Conservation (phyloP, 1,139 yeast species). For the Candida pseudocylindracea region DNA sequence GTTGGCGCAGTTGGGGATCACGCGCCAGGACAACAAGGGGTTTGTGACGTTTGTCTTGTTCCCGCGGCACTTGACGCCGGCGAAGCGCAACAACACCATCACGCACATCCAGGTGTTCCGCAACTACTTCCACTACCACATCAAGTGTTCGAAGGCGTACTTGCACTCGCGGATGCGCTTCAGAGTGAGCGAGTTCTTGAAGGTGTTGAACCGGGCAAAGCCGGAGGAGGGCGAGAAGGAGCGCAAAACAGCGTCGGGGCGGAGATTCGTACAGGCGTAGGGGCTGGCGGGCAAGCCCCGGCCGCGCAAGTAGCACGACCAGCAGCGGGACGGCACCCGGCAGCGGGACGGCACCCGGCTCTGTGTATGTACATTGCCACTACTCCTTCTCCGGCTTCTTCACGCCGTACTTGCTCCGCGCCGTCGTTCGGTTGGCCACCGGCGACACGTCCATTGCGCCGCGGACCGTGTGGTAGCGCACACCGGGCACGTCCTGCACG, state of each 20-base stretch:
- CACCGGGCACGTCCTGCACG: slow-evolving; percentile 97
- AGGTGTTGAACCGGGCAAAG: slow-evolving; percentile 90
- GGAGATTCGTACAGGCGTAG: slow-evolving; percentile 8
- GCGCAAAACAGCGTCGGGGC: slow-evolving; percentile 68
- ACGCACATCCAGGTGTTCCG: slow-evolving; percentile 82
- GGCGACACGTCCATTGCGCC: slow-evolving; percentile 91
- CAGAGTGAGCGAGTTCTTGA: slow-evolving; percentile 81
- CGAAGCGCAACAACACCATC: slow-evolving; percentile 64
- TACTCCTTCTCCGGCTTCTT: slow-evolving; percentile 43
- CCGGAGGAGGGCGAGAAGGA: slow-evolving; percentile 53
- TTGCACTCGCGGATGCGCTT: slow-evolving; percentile 97
- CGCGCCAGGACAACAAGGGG: slow-evolving; percentile 34
- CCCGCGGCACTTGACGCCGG: slow-evolving; percentile 54
- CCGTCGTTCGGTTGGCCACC: slow-evolving; percentile 77
- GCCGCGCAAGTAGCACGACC: no score
- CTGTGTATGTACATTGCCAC: slow-evolving; percentile 2
- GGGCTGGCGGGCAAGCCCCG: slow-evolving; percentile 1
- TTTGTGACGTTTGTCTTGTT: slow-evolving; percentile 59
- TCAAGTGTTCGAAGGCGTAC: slow-evolving; percentile 94
- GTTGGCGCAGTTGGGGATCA: slow-evolving; percentile 22
- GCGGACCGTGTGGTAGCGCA: slow-evolving; percentile 80
- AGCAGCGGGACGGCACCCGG: no score
- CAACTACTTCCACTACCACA: slow-evolving; percentile 94
- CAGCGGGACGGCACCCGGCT: no score
- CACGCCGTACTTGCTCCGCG: slow-evolving; percentile 86